phyloP scores from a whole-genome alignment of 371 early-diverging fungal species.

The Rhizomucor pusillus region DNA sequence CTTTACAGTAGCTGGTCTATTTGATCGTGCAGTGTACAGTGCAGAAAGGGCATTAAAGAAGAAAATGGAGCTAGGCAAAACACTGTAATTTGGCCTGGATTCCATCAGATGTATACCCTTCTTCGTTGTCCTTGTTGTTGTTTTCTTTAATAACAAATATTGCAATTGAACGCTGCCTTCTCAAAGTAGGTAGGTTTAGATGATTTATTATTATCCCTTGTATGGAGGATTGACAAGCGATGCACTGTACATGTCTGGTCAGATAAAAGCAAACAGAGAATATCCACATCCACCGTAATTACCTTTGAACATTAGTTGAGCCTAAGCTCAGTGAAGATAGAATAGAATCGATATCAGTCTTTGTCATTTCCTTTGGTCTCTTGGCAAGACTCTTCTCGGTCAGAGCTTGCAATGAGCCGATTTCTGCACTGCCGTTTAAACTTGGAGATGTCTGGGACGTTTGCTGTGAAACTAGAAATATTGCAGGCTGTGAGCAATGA shows the following conservation, averaged over 20 bases:
- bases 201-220: slow-evolving; percentile 14
- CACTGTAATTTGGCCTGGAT: too few relatives aligned
- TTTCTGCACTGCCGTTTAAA: slow-evolving; percentile 1
- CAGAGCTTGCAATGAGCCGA: slow-evolving; percentile 15
- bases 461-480: slow-evolving; percentile 3
- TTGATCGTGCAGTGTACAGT: slow-evolving; percentile 88
- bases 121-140: too few relatives aligned
- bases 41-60: slow-evolving; percentile 78
- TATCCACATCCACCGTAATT: slow-evolving; percentile 5
- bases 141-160: too few relatives aligned
- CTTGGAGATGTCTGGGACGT: slow-evolving; percentile 4
- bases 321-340: slow-evolving; percentile 34
- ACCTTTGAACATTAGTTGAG: slow-evolving; percentile 14
- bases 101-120: too few relatives aligned
- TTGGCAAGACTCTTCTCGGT: slow-evolving; percentile 25
- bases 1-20: slow-evolving; percentile 90
- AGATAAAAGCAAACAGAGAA: background rate
- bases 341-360: slow-evolving; percentile 40
- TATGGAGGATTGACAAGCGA: slow-evolving; percentile 20
- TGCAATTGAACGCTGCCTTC: too few relatives aligned
- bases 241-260: background rate
- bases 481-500: slow-evolving; percentile 3
- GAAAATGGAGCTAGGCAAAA: slow-evolving; percentile 90
- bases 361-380: slow-evolving; percentile 19
- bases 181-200: too few relatives aligned